Evolutionary conservation across 2,329 filamentous ascomycete genomes (phyloP).

Genomic region (Capronia americana): DNA sequence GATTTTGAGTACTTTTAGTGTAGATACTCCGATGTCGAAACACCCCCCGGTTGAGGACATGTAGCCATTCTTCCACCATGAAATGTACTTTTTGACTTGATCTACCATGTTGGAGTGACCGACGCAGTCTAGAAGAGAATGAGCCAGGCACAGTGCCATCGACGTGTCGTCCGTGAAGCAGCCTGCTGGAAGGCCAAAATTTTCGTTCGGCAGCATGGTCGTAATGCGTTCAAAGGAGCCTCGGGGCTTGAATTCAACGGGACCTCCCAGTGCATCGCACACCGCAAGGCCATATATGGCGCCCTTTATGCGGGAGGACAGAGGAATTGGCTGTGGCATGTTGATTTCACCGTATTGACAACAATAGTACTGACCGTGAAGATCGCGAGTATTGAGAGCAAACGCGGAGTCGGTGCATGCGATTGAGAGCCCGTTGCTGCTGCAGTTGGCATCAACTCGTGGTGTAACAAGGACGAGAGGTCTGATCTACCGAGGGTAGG

Average conservation of each 20-base stretch:
- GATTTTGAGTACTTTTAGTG: constrained; percentile 42
- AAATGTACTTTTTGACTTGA: constrained; percentile 46
- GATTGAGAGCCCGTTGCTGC: neutral
- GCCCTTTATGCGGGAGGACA: constrained; percentile 42
- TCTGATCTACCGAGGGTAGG: neutral
- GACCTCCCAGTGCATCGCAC: constrained; percentile 52
- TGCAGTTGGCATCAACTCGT: neutral
- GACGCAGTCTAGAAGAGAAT: constrained; percentile 46
- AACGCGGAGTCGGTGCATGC: neutral
- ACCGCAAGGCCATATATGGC: constrained; percentile 51
- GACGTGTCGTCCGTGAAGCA: constrained; percentile 54
- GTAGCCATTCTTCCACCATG: constrained; percentile 48
- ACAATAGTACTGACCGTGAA: neutral
- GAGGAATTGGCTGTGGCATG: constrained; percentile 11
- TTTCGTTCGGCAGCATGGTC: constrained; percentile 44
- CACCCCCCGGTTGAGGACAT: constrained; percentile 46
- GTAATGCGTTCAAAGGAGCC: constrained; percentile 48
- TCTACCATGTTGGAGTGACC: constrained; percentile 42
- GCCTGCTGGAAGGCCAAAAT: constrained; percentile 48
- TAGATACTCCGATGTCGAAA: constrained; percentile 51
- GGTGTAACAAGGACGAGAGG: neutral
- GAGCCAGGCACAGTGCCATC: constrained; percentile 52
- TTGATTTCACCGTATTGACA: neutral
- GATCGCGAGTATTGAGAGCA: neutral
- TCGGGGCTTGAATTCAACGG: constrained; percentile 49